Conservation (phyloP, 225 moss, liverwort and hornwort genomes). For the Straminergon stramineum region DNA sequence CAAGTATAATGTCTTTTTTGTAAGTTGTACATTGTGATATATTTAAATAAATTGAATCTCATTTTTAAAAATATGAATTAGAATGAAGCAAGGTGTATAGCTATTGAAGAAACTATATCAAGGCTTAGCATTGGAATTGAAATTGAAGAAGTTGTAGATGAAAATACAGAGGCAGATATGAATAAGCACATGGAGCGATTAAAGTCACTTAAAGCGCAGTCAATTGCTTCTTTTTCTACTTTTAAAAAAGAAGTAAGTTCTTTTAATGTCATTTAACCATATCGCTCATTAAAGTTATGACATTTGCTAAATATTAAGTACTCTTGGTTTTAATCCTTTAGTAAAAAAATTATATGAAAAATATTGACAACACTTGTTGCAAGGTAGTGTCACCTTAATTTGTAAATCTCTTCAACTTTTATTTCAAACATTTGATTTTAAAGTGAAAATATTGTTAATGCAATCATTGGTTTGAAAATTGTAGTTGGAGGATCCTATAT, state of each 20-base stretch:
- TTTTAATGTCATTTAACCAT: no score
- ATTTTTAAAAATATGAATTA: background rate
- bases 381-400: background rate
- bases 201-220: conserved; percentile 52
- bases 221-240: conserved; percentile 44
- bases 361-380: background rate
- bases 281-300: background rate
- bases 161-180: conserved; percentile 39
- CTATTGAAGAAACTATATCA: conserved; percentile 64
- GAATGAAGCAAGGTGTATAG: conserved; percentile 59
- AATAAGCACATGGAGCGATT: conserved; percentile 54
- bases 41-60: background rate
- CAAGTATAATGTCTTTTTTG: background rate
- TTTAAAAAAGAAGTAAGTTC: conserved; percentile 71
- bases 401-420: background rate
- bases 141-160: conserved; percentile 66
- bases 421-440: background rate
- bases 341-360: background rate
- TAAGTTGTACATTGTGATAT: background rate
- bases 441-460: background rate
- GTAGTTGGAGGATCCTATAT: no score
- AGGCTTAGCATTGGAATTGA: conserved; percentile 63
- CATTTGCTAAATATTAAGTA: background rate
- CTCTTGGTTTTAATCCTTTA: no score
- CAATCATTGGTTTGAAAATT: background rate